Evolutionary conservation across 306 rosid genomes (phyloP), one percentile per base, ranked within the genome.

Genomic region (Prunus persica): DNA sequence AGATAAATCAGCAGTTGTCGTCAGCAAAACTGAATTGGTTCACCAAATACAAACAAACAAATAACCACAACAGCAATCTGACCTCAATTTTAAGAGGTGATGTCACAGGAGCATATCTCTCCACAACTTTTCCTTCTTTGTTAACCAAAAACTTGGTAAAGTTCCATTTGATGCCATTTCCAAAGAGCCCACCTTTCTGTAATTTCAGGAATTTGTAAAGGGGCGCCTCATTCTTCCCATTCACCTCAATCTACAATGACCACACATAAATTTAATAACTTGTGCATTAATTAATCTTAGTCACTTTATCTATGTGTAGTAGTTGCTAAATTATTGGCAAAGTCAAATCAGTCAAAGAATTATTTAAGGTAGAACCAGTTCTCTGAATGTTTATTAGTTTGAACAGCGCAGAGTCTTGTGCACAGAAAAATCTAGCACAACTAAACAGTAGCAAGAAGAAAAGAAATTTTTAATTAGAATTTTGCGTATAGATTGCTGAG

Each of bases 131-230:
- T 69, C 98, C 97, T 75, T 91, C 90, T 88, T 89, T 93, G 86
- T 82, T 86, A 9, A 89, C 86, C 43, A 93, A 80, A 89, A 93
- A 91, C 89, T 93, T 93, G 20, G 98, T 88, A 87, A 93, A 93
- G 92, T 91, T 93, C 98, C 98, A 93, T 78, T 93, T 91, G 86
- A 93, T 86, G 75, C 91, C 90, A 77, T 84, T 95, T 67, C 97
- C 97, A 78, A 91, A 88, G 80, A 93, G 54, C 28, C 98, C 98
- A 1, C 92, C 89, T 76, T 91, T 87, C 85, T 88, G 82, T 5
- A 76, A 73, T 79, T 93, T 93, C 71, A 93, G 78, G 83, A 84
- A 93, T 84, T 87, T 88, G 81, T 84, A 93, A 71, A 93, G 78
- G 25, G 96, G 97, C 1, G 84, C 86, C 41, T 86, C 89, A 47